phyloP scores from a whole-genome alignment of 129 eudicot species.

The Calendula officinalis region DNA sequence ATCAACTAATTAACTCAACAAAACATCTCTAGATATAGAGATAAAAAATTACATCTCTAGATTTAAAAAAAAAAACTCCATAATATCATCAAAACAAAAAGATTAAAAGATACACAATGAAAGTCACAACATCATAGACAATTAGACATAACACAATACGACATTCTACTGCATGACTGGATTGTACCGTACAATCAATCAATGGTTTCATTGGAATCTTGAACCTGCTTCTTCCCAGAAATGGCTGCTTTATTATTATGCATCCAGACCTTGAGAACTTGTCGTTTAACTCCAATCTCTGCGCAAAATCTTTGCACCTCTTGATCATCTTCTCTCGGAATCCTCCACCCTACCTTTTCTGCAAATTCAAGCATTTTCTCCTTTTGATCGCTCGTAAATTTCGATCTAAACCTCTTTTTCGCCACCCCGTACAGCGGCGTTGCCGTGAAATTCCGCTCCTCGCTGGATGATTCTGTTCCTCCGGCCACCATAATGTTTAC shows the following conservation, averaged over 20 bases:
- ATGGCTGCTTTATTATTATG: slow-evolving; percentile 72
- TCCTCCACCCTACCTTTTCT: slow-evolving; percentile 86
- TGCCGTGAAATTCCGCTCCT: slow-evolving; percentile 52
- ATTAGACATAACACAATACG: background rate
- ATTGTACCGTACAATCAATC: slow-evolving; percentile 34
- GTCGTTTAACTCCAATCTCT: slow-evolving; percentile 74
- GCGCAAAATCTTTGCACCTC: slow-evolving; percentile 79
- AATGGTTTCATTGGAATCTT: slow-evolving; percentile 36
- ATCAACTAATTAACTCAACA: no score
- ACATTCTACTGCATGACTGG: slow-evolving; percentile 23
- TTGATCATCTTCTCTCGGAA: slow-evolving; percentile 83
- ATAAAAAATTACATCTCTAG: slow-evolving; percentile 7
- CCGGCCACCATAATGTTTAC: slow-evolving; percentile 49
- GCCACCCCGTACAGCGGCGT: slow-evolving; percentile 39
- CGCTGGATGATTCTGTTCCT: slow-evolving; percentile 70
- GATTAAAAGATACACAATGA: background rate
- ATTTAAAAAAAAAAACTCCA: slow-evolving; percentile 2
- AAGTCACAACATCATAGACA: background rate
- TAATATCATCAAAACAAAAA: background rate
- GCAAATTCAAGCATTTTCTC: slow-evolving; percentile 85
- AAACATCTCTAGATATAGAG: no score
- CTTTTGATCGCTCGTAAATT: slow-evolving; percentile 77
- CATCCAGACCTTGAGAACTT: slow-evolving; percentile 93
- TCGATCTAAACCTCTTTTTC: slow-evolving; percentile 68
- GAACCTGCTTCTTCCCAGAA: slow-evolving; percentile 53